phyloP scores from a whole-genome alignment of 176 grass and related monocot species.

The Rhynchospora tenuis region DNA sequence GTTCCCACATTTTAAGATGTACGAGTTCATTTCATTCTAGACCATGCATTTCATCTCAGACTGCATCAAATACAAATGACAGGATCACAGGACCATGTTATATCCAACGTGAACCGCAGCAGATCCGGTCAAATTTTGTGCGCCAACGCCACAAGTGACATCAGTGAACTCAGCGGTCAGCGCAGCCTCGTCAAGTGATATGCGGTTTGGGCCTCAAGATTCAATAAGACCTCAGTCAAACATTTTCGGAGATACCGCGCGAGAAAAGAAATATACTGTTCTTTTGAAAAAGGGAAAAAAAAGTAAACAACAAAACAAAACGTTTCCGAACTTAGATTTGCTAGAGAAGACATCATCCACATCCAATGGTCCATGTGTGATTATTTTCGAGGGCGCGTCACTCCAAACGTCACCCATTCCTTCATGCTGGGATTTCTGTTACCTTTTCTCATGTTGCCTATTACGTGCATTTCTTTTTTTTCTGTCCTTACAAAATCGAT shows the following conservation, averaged over 20 bases:
- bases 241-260: not conserved
- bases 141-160: not conserved
- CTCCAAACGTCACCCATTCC: slow-evolving; percentile 42
- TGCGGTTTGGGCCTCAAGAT: not conserved
- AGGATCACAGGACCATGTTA: not conserved
- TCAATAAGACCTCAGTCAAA: slow-evolving; percentile 3
- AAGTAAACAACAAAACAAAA: too few relatives aligned
- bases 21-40: not conserved
- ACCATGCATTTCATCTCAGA: not conserved
- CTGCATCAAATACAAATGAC: not conserved
- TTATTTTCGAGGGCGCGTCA: slow-evolving; percentile 30
- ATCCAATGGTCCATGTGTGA: not conserved
- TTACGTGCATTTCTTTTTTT: not conserved
- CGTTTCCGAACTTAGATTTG: not conserved
- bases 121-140: not conserved
- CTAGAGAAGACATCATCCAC: not conserved
- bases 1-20: not conserved
- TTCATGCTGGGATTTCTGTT: slow-evolving; percentile 19
- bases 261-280: not conserved
- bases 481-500: too few relatives aligned
- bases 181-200: not conserved
- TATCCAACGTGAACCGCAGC: not conserved
- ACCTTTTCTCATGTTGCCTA: not conserved
- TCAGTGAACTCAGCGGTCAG: slow-evolving; percentile 7
- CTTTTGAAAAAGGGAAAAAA: too few relatives aligned